These are phyloP conservation scores for Helminthosporium solani DNA, from an alignment of 2,329 filamentous ascomycete species.

Conservation along the genomic window DNA sequence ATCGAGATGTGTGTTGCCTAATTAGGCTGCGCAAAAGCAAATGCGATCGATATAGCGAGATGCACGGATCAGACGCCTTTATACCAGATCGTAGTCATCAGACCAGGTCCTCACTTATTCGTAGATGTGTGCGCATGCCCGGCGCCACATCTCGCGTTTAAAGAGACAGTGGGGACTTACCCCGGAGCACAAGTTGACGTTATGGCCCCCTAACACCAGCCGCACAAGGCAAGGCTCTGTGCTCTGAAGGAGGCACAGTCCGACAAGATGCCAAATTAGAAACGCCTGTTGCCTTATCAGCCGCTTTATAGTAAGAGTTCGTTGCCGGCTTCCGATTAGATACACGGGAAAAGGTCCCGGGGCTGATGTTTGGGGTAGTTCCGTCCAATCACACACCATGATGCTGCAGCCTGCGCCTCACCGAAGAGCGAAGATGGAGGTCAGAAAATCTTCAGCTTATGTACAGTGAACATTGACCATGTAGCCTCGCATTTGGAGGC, in stretches of 20 bases:
- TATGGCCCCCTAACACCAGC: slow-evolving; percentile 2
- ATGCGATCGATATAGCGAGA: neutral
- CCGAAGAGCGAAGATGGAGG: slow-evolving; percentile 5
- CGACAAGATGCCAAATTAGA: slow-evolving; percentile 10
- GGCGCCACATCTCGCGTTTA: slow-evolving; percentile 9
- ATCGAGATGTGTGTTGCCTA: neutral
- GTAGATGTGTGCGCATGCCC: neutral
- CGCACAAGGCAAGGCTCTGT: slow-evolving; percentile 1
- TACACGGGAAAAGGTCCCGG: neutral
- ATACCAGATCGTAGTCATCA: neutral
- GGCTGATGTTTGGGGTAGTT: neutral
- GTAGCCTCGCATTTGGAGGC: slow-evolving; percentile 10
- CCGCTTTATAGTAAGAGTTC: slow-evolving; percentile 4
- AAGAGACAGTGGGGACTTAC: neutral
- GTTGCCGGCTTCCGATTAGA: slow-evolving; percentile 9
- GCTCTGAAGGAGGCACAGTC: slow-evolving; percentile 7
- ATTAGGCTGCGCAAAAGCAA: neutral
- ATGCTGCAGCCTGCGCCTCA: slow-evolving; percentile 16
- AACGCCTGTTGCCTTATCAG: slow-evolving; percentile 9
- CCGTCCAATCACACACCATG: neutral
- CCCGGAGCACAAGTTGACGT: neutral
- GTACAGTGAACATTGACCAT: slow-evolving; percentile 6
- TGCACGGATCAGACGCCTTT: neutral
- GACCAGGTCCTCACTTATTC: too few species aligned
- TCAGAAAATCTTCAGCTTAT: slow-evolving; percentile 11